Conservation (phyloP, 768 basidiomycete species). For the Mycena maculata region DNA sequence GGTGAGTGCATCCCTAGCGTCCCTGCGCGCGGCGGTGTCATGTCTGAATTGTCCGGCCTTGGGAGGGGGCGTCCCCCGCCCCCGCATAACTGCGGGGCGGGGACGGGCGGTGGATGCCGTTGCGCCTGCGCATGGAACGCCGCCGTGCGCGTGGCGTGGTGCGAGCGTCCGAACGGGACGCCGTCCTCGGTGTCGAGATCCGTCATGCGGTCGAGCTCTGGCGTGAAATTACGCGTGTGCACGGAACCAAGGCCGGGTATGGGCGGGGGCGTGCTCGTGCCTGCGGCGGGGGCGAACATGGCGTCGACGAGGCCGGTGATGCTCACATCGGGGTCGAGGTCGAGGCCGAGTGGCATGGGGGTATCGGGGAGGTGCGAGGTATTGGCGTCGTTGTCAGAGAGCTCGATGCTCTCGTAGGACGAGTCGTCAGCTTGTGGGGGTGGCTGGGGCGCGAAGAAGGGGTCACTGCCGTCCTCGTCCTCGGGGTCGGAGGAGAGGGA, state of each 20-base stretch:
- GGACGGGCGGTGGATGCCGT: constrained; percentile 44
- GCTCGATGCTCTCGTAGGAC: constrained; percentile 59
- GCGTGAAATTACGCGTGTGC: constrained; percentile 26
- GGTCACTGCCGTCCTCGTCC: constrained; percentile 55
- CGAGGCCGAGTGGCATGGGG: constrained; percentile 49
- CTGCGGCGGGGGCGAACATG: constrained; percentile 61
- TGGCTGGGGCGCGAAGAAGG: constrained; percentile 53
- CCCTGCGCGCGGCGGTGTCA: constrained; percentile 31
- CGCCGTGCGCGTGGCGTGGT: constrained; percentile 66
- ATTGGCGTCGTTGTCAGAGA: constrained; percentile 51
- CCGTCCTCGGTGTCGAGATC: constrained; percentile 75
- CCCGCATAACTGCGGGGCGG: constrained; percentile 45
- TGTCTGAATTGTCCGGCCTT: constrained; percentile 37
- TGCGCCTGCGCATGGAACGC: constrained; percentile 53
- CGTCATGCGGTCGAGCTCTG: constrained; percentile 53
- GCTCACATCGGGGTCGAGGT: constrained; percentile 63
- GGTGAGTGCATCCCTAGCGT: constrained; percentile 16
- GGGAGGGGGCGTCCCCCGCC: constrained; percentile 22
- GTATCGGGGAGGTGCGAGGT: constrained; percentile 42
- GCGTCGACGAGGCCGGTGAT: constrained; percentile 80
- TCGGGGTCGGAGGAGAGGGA: constrained; percentile 43
- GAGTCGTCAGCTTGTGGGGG: constrained; percentile 47
- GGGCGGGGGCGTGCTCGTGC: constrained; percentile 57
- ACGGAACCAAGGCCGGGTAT: constrained; percentile 32
- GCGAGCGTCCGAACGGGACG: constrained; percentile 71